These are phyloP conservation scores for Trichoderma atrobrunneum DNA, from an alignment of 2,329 filamentous ascomycete genomes.

Conservation along the genomic window DNA sequence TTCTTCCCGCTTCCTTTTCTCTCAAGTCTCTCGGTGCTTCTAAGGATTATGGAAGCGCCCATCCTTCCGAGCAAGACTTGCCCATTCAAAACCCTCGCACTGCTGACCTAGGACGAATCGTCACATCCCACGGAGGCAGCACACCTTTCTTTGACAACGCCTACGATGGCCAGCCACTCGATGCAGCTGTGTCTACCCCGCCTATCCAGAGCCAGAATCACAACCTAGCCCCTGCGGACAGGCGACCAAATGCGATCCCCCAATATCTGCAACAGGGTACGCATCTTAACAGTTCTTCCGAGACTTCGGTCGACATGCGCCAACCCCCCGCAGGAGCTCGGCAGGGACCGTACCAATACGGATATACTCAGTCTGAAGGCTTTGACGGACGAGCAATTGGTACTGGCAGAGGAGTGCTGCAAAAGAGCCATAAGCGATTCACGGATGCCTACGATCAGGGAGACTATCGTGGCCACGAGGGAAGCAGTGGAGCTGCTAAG, in stretches of 20 bases:
- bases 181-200: slow-evolving; percentile 35
- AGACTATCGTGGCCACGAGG: slow-evolving; percentile 64
- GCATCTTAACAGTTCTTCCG: slow-evolving; percentile 50
- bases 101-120: slow-evolving; percentile 31
- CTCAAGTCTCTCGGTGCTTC: slow-evolving; percentile 59
- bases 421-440: slow-evolving; percentile 86
- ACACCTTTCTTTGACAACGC: slow-evolving; percentile 41
- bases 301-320: slow-evolving; percentile 51
- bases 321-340: slow-evolving; percentile 39
- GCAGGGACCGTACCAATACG: slow-evolving; percentile 44
- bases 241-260: slow-evolving; percentile 44
- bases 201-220: slow-evolving; percentile 39
- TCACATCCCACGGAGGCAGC: slow-evolving; percentile 37
- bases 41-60: slow-evolving; percentile 49
- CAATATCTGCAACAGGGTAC: slow-evolving; percentile 45
- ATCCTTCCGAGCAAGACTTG: slow-evolving; percentile 48
- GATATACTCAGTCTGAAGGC: slow-evolving; percentile 43
- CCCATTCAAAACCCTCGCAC: slow-evolving; percentile 47
- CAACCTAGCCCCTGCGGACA: slow-evolving; percentile 39
- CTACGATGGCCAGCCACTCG: slow-evolving; percentile 38
- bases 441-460: slow-evolving; percentile 83
- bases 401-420: slow-evolving; percentile 58
- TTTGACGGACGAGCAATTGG: slow-evolving; percentile 41
- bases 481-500: slow-evolving; percentile 82
- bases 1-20: slow-evolving; percentile 64